phyloP scores from a whole-genome alignment of 148 eudicot species.

The Vaccinium darrowii region DNA sequence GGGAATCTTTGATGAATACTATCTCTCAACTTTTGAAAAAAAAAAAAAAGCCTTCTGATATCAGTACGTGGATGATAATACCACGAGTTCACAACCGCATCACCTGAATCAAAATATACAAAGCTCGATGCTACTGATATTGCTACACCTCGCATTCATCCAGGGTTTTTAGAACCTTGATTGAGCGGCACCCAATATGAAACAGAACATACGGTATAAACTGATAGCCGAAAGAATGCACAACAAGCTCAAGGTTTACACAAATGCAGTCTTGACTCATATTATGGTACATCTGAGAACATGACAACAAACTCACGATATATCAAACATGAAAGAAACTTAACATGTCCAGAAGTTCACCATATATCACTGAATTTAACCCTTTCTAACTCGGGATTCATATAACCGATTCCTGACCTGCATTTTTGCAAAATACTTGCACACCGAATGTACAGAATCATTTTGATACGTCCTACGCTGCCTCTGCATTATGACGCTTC shows the following conservation, averaged over 20 bases:
- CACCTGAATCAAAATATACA: background rate
- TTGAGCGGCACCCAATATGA: background rate
- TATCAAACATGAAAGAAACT: background rate
- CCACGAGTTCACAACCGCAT: background rate
- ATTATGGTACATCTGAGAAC: background rate
- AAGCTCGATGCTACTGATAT: too few species aligned
- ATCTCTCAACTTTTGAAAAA: too few species aligned
- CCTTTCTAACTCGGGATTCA: background rate
- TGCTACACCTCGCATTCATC: too few species aligned
- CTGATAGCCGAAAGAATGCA: background rate
- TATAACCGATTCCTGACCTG: background rate
- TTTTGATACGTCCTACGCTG: background rate
- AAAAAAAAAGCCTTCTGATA: background rate
- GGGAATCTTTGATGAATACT: too few species aligned
- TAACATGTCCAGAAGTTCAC: background rate
- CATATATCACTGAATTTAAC: background rate
- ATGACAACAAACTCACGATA: background rate
- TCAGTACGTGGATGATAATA: background rate
- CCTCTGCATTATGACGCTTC: background rate
- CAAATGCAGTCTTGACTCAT: background rate
- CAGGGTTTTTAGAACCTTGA: background rate
- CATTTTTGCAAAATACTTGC: background rate
- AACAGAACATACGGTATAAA: background rate
- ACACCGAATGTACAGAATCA: background rate
- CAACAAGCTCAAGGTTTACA: background rate